Conservation (phyloP, 495 filamentous ascomycete species). For the Lasiosphaeris hirsuta region DNA sequence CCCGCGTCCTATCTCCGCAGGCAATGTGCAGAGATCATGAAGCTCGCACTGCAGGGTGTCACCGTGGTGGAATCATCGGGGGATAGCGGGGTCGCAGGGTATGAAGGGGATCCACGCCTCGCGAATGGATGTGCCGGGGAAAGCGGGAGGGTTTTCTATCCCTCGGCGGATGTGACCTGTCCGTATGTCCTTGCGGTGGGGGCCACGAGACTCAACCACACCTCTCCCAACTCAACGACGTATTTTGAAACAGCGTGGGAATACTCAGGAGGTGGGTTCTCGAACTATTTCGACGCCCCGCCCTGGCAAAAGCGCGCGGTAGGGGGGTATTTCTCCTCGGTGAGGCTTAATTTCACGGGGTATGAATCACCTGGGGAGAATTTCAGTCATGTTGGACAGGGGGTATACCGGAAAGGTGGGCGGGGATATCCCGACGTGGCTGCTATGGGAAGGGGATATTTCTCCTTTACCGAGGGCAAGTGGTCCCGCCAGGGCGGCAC, state of each 20-base stretch:
- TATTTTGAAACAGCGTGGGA: too few species aligned
- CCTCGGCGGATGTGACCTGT: constrained; percentile 19
- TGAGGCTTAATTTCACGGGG: not conserved
- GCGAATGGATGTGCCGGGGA: constrained; percentile 13
- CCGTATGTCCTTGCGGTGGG: constrained; percentile 35
- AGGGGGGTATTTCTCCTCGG: not conserved
- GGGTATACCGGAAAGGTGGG: constrained; percentile 53
- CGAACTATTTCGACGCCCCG: constrained; percentile 13
- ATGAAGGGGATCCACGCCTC: constrained; percentile 33
- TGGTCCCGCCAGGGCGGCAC: constrained; percentile 49
- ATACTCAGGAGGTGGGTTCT: not conserved
- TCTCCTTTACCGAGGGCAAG: constrained; percentile 38
- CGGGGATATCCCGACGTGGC: constrained; percentile 63
- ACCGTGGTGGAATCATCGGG: constrained; percentile 56
- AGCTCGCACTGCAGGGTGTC: constrained; percentile 59
- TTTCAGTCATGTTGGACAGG: constrained; percentile 10
- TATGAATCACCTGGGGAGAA: not conserved
- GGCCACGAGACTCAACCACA: constrained; percentile 18
- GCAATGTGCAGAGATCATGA: constrained; percentile 47
- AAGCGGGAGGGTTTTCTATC: constrained; percentile 18
- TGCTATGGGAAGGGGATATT: constrained; percentile 54
- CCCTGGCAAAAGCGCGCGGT: not conserved
- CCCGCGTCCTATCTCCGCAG: constrained; percentile 24
- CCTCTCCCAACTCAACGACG: not conserved
- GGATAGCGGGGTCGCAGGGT: constrained; percentile 49